Evolutionary conservation across 129 eudicot species (phyloP).

Genomic region (Centaurea solstitialis): DNA sequence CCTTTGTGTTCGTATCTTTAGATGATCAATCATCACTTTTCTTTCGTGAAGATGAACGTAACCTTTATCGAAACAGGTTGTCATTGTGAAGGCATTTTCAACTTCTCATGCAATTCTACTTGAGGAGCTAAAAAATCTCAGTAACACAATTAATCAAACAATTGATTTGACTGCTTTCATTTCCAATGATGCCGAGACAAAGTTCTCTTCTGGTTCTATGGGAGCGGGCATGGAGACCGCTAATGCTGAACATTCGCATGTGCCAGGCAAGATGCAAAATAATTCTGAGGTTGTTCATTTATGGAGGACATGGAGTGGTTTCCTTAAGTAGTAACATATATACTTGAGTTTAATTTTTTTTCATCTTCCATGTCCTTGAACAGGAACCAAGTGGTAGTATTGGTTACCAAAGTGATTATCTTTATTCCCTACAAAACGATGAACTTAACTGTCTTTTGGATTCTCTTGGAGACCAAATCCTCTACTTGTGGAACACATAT

Average conservation of each 20-base stretch:
- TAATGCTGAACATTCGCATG: constrained; percentile 32
- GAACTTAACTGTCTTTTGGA: constrained; percentile 41
- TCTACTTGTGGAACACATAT: constrained; percentile 61
- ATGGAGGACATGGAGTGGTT: neutral
- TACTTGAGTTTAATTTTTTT: neutral
- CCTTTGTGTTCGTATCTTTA: neutral
- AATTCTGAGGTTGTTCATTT: constrained; percentile 39
- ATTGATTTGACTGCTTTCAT: constrained; percentile 48
- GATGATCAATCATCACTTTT: neutral
- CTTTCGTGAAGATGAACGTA: neutral
- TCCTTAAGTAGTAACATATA: neutral
- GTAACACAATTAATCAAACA: constrained; percentile 50
- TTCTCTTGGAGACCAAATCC: constrained; percentile 52
- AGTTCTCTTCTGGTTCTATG: constrained; percentile 27
- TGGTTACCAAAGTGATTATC: constrained; percentile 42
- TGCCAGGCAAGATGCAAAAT: constrained; percentile 23
- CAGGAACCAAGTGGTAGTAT: constrained; percentile 44
- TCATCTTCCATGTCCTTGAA: constrained; percentile 13
- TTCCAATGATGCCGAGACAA: constrained; percentile 34
- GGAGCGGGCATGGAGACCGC: constrained; percentile 19
- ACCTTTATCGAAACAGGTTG: constrained; percentile 28
- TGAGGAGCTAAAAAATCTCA: constrained; percentile 60
- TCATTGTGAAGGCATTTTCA: constrained; percentile 53
- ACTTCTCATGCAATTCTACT: constrained; percentile 57
- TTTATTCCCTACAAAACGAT: constrained; percentile 45